Evolutionary conservation across 2,329 filamentous ascomycete species (phyloP), one percentile per base, ranked within the genome.

Genomic region (Alternaria atra): DNA sequence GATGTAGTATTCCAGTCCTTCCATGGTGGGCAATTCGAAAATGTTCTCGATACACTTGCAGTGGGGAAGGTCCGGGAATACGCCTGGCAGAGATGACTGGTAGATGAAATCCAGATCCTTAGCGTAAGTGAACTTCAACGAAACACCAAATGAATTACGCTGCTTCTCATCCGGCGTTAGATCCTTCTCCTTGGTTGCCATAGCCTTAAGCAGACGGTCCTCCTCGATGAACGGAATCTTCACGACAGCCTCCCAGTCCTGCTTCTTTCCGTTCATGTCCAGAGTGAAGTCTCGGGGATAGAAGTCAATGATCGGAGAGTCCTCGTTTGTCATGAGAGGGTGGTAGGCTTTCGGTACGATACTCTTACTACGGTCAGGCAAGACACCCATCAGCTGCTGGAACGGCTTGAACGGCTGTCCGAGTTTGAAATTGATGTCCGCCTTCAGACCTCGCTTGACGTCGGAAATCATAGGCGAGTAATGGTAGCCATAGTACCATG

Each of bases 181-280:
- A 2, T 91, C 81, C 42, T 89, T 83, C 66, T 98, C 94, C 76
- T 90, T 93, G 6, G 93, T 89, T 15, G 86, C 90, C 91, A 99
- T 97, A 7, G 94, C 95, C 37, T 84, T 81, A 56, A 99, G 84
- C 2, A 99, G 83, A 27, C 95, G 88, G 71, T 90, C 88, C 78
- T 99, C 94, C 60, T 99, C 93, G 65, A 99, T 99, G 80, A 99
- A 99, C 0, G 95, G 95, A 73, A 99, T 99, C 80, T 98, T 99
- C 66, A 99, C 93, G 37, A 99, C 94, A 29, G 95, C 95, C 77
- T 99, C 95, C 95, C 95, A 99, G 66, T 99, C 96, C 91, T 97
- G 96, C 82, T 97, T 99, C 84, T 99, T 99, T 61, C 95, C 96
- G 71, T 99, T 98, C 95, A 99, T 98, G 77, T 99, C 96, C 40